These are phyloP conservation scores for Nepenthes gracilis DNA, from an alignment of 148 eudicot genomes.

Conservation along the genomic window DNA sequence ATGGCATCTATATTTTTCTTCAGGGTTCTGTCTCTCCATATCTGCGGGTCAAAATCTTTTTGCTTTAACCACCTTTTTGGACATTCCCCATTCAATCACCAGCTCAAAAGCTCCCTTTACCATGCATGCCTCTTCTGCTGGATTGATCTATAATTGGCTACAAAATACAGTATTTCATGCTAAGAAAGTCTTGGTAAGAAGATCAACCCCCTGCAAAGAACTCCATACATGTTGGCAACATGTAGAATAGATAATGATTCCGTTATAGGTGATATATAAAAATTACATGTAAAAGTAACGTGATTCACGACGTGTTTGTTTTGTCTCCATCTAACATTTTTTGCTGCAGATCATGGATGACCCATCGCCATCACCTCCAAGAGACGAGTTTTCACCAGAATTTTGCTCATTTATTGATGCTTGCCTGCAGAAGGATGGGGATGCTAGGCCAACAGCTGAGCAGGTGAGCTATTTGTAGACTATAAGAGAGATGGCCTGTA, in stretches of 20 bases:
- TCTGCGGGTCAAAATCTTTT: not conserved
- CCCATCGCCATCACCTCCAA: constrained; percentile 86
- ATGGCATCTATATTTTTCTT: too few relatives aligned
- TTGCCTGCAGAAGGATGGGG: constrained; percentile 78
- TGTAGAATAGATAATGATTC: too few relatives aligned
- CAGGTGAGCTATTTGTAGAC: constrained; percentile 39
- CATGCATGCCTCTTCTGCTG: too few relatives aligned
- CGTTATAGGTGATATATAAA: too few relatives aligned
- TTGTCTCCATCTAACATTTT: not conserved
- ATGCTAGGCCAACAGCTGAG: constrained; percentile 83
- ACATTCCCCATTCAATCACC: too few relatives aligned
- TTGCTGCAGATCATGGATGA: constrained; percentile 75
- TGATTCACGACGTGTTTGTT: not conserved
- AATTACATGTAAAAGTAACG: too few relatives aligned
- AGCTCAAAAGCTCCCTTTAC: too few relatives aligned
- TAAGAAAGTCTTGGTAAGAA: too few relatives aligned
- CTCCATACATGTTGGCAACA: too few relatives aligned
- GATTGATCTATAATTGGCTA: too few relatives aligned
- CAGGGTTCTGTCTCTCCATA: not conserved
- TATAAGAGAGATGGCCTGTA: not conserved
- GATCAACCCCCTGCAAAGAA: too few relatives aligned
- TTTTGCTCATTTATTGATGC: constrained; percentile 82
- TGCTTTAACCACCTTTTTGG: not conserved
- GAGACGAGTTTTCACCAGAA: constrained; percentile 60
- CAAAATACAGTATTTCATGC: too few relatives aligned